Base-by-base conservation (phyloP, 306 rosid genomes). In the Oemleria cerasiformis region DNA sequence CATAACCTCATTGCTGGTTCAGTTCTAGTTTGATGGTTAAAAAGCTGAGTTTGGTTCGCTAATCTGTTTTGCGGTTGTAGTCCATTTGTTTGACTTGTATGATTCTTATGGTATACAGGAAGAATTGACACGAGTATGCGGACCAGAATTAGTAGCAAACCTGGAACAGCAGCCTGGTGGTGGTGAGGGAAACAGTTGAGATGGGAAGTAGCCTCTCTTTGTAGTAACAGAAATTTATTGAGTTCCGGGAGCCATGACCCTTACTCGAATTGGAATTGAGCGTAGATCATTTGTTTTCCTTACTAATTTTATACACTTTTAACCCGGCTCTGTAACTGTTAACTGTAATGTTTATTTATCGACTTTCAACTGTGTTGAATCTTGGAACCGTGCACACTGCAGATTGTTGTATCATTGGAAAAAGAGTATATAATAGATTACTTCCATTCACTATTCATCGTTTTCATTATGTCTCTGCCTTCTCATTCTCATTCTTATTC, bases 81-180 rank as follows among this genome's bases (percentile, higher is more conserved):
- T 51, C 20, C 15, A 59, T 45, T 47, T 63, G 39, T 8, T 42
- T 7, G 65, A 43, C 4, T 20, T 41, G 17, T n/a, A 30, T 5
- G 16, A 13, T 60, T 60, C 74, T 43, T 15, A 63, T 73, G 58
- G 21, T 53, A 23, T 57, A 75, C 93, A 95, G 99, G 97, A 95
- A 76, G 99, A 95, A 67, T 78, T 95, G 77, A 91, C 90, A 38
- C 86, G 83, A 71, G 56, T 91, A 20, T 85, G 96, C 19, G 99
- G 97, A 55, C 89, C 96, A 3, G 96, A 95, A 36, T 85, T 84
- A 61, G 81, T 89, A 72, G 90, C 92, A 63, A 84, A 86, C 71
- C 87, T 89, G 17, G 90, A 80, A 77, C 86, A 76, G 41, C 72
- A 65, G 41, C 63, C 77, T 59, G 73, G 7, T 36, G 77, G 59